These are phyloP conservation scores for Neurospora sp. DNA, from an alignment of 2,329 filamentous ascomycete genomes.

Conservation along the genomic window DNA sequence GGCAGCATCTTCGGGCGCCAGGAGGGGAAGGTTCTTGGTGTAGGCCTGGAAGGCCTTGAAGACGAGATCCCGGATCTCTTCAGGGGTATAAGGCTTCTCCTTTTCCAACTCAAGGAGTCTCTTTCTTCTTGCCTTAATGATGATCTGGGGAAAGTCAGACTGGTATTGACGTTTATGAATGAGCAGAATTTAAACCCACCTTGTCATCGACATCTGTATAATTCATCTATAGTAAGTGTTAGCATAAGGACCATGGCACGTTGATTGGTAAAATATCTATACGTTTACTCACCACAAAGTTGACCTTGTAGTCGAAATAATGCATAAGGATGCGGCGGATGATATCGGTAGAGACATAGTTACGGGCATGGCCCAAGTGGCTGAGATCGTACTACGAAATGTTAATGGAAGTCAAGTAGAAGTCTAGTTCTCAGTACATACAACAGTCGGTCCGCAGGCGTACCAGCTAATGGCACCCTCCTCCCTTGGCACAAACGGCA, in stretches of 20 bases:
- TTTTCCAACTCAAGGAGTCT: constrained; percentile 70
- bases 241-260: background rate
- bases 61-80: constrained; percentile 37
- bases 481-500: constrained; percentile 65
- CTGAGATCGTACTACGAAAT: constrained; percentile 55
- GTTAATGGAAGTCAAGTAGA: background rate
- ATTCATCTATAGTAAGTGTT: constrained; percentile 51
- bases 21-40: constrained; percentile 44
- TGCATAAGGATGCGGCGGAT: constrained; percentile 72
- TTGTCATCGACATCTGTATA: constrained; percentile 61
- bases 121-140: constrained; percentile 61
- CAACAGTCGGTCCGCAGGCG: constrained; percentile 74
- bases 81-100: constrained; percentile 51
- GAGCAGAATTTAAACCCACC: constrained; percentile 3
- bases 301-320: constrained; percentile 74
- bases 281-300: constrained; percentile 50
- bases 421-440: constrained; percentile 53
- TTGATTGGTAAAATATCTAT: background rate
- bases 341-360: constrained; percentile 87
- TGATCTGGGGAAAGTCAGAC: constrained; percentile 32
- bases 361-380: constrained; percentile 72
- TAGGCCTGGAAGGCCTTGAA: constrained; percentile 46
- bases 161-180: background rate
- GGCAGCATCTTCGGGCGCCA: constrained; percentile 28
- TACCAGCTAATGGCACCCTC: constrained; percentile 72